Conservation (phyloP, 805 yeast species). For the Zygoascus flipseniorum region DNA sequence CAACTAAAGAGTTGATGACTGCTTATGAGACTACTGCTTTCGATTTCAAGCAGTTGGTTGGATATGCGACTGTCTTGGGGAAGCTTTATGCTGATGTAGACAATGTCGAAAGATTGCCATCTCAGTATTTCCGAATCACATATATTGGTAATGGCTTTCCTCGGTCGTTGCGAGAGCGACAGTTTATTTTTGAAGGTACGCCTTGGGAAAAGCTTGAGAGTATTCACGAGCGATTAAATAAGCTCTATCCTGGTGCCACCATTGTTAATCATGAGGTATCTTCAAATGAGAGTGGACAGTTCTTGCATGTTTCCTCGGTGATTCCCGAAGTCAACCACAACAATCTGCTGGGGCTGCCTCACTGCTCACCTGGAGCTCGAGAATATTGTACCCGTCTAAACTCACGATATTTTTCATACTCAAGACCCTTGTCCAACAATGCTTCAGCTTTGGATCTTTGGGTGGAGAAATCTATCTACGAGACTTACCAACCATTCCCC, state of each 20-base stretch:
- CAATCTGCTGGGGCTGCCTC: constrained; percentile 12
- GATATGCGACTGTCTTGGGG: constrained; percentile 59
- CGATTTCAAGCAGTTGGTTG: constrained; percentile 67
- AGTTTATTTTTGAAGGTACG: constrained; percentile 75
- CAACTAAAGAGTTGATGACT: constrained; percentile 66
- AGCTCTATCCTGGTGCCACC: constrained; percentile 74
- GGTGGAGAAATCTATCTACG: constrained; percentile 82
- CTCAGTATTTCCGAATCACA: constrained; percentile 71
- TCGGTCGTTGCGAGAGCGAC: constrained; percentile 59
- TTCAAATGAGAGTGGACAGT: constrained; percentile 63
- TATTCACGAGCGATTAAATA: constrained; percentile 65
- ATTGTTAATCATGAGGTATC: constrained; percentile 51
- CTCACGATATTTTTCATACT: constrained; percentile 57
- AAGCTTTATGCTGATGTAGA: constrained; percentile 60
- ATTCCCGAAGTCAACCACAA: constrained; percentile 45
- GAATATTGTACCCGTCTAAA: constrained; percentile 70
- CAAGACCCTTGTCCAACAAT: constrained; percentile 66
- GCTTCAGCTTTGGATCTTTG: constrained; percentile 66
- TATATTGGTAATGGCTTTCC: constrained; percentile 86
- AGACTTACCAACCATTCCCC: constrained; percentile 71
- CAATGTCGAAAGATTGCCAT: constrained; percentile 59
- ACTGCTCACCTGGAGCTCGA: constrained; percentile 42
- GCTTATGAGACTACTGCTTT: constrained; percentile 66
- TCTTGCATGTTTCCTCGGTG: constrained; percentile 61
- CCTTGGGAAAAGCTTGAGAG: constrained; percentile 84